Evolutionary conservation across 257 asterid species (phyloP).

Genomic region (Osmanthus fragrans): DNA sequence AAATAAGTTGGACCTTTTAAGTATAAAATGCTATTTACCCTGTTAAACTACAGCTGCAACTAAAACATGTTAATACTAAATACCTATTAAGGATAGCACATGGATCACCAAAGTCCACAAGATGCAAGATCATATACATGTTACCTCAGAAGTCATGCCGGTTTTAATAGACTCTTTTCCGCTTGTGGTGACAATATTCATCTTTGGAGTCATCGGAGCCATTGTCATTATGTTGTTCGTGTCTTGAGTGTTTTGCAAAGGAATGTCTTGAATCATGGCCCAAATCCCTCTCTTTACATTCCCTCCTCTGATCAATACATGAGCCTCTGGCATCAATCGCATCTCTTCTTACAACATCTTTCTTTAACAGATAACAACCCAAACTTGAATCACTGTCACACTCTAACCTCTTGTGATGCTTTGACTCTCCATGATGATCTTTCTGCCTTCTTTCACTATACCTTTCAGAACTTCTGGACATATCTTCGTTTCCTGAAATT

Average conservation of each 20-base stretch:
- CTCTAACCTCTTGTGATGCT: constrained; percentile 45
- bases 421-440: constrained; percentile 47
- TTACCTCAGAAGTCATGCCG: constrained; percentile 38
- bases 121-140: constrained; percentile 34
- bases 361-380: constrained; percentile 39
- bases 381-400: constrained; percentile 50
- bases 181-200: constrained; percentile 23
- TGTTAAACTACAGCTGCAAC: constrained; percentile 23
- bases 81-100: constrained; percentile 23
- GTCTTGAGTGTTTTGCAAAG: constrained; percentile 5
- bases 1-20: constrained; percentile 10
- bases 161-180: constrained; percentile 32
- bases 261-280: constrained; percentile 24
- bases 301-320: constrained; percentile 31
- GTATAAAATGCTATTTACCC: constrained; percentile 19
- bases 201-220: constrained; percentile 26
- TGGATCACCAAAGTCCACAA: constrained; percentile 29
- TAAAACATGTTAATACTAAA: constrained; percentile 29
- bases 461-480: constrained; percentile 42
- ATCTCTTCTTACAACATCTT: constrained; percentile 33
- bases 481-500: constrained; percentile 42
- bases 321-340: constrained; percentile 27
- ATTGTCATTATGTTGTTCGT: constrained; percentile 23
- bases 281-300: constrained; percentile 30
- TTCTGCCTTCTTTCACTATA: constrained; percentile 42